These are phyloP conservation scores for Ogataea methylovora DNA, from an alignment of 805 yeast species.

Conservation along the genomic window DNA sequence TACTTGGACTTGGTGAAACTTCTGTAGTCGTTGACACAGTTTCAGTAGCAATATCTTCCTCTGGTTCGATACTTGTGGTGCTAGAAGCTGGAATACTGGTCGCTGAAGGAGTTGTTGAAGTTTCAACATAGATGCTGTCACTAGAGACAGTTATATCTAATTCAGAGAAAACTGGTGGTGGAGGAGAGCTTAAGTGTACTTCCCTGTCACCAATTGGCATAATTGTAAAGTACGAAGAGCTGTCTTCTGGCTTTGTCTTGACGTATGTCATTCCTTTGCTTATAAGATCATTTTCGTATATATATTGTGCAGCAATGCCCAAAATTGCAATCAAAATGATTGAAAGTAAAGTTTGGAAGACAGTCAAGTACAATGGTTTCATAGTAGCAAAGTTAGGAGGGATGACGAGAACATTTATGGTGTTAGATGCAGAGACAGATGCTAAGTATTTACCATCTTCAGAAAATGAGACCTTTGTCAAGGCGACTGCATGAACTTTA, in stretches of 20 bases:
- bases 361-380: conserved; percentile 23
- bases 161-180: conserved; percentile 13
- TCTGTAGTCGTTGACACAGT: not conserved
- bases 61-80: not conserved
- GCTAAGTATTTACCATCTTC: conserved; percentile 62
- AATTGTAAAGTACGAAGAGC: conserved; percentile 26
- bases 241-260: conserved; percentile 21
- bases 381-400: conserved; percentile 43
- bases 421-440: conserved; percentile 64
- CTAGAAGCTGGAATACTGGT: not conserved
- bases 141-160: conserved; percentile 5
- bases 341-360: conserved; percentile 19
- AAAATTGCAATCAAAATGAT: conserved; percentile 16
- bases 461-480: conserved; percentile 65
- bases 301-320: conserved; percentile 19
- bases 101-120: conserved; percentile 1
- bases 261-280: conserved; percentile 14
- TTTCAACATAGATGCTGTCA: conserved; percentile 1
- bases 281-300: conserved; percentile 22
- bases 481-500: conserved; percentile 70
- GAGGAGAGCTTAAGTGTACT: conserved; percentile 10
- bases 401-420: conserved; percentile 54
- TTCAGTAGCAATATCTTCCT: not conserved
- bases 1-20: not conserved
- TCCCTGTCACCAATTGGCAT: conserved; percentile 20